These are phyloP conservation scores for Aspergillus ibericus DNA, from an alignment of 2,329 filamentous ascomycete species.

Conservation along the genomic window DNA sequence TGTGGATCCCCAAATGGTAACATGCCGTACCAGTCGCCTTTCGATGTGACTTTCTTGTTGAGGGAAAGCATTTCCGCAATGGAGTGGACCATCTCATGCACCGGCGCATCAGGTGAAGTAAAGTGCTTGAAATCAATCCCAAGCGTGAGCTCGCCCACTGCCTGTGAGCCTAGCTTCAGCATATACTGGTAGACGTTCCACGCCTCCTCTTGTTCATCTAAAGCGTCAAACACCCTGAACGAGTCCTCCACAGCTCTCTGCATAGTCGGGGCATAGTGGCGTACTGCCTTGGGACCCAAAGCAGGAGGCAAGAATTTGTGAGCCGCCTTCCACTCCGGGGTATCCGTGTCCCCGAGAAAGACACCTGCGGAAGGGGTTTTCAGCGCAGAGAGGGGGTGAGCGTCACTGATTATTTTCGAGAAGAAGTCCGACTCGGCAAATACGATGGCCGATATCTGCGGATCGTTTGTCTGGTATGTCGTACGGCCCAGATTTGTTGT, in stretches of 20 bases:
- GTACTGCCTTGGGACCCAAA: slow-evolving; percentile 59
- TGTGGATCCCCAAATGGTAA: slow-evolving; percentile 61
- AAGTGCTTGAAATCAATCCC: slow-evolving; percentile 51
- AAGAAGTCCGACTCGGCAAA: slow-evolving; percentile 55
- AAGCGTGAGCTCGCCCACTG: slow-evolving; percentile 47
- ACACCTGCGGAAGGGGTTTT: slow-evolving; percentile 30
- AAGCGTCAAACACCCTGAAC: slow-evolving; percentile 49
- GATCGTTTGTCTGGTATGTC: slow-evolving; percentile 55
- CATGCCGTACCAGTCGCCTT: slow-evolving; percentile 57
- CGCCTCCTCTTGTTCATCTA: slow-evolving; percentile 50
- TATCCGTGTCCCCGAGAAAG: slow-evolving; percentile 37
- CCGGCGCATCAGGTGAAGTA: slow-evolving; percentile 42
- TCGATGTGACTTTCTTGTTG: slow-evolving; percentile 59
- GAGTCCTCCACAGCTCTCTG: slow-evolving; percentile 55
- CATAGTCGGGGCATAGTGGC: slow-evolving; percentile 62
- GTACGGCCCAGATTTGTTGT: slow-evolving; percentile 54
- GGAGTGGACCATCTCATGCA: slow-evolving; percentile 53
- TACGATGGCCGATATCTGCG: slow-evolving; percentile 47
- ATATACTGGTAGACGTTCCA: slow-evolving; percentile 54
- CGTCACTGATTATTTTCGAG: slow-evolving; percentile 51
- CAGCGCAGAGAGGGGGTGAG: slow-evolving; percentile 31
- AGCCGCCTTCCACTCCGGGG: slow-evolving; percentile 39
- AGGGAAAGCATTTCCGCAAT: slow-evolving; percentile 55
- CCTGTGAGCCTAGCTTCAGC: slow-evolving; percentile 49
- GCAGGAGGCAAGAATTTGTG: slow-evolving; percentile 65